Evolutionary conservation across 768 basidiomycete species (phyloP), one percentile per base, ranked within the genome.

Genomic region (Lepiota brunneoincarnata): DNA sequence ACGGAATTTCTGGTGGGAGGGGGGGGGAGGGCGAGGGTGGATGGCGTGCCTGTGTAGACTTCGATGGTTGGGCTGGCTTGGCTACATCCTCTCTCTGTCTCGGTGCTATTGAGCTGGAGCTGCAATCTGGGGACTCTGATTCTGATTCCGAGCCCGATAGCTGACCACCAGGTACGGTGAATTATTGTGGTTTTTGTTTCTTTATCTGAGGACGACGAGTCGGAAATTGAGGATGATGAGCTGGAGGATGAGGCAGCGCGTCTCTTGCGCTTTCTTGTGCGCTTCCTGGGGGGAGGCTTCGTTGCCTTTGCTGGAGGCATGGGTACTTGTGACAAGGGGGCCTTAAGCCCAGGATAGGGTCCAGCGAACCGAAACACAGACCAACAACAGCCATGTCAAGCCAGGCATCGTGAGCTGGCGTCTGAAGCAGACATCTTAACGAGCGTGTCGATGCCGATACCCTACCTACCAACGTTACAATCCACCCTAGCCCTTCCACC

Each of bases 361-460:
- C 31, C 11, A 9, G 3, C n/a, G n/a, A n/a, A n/a, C n/a, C n/a
- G n/a, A n/a, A n/a, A n/a, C n/a, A n/a, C n/a, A n/a, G n/a, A n/a
- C n/a, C n/a, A n/a, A n/a, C n/a, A n/a, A n/a, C n/a, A n/a, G n/a
- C n/a, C n/a, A n/a, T n/a, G n/a, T n/a, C n/a, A n/a, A n/a, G n/a
- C n/a, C n/a, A n/a, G n/a, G n/a, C n/a, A n/a, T n/a, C 31, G 31
- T 31, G 79, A 89, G 57, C 81, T 98, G 39, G 92, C 93, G 0
- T 58, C 67, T 11, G 83, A 84, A 65, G 93, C 89, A 24, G 89
- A 97, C 63, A 74, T 98, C 35, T 74, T 98, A 43, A 98, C 96
- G 96, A 98, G 71, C 96, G 98, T 63, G 93, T 98, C 57, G 82
- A 96, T 58, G 91, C 80, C 14, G 73, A 73, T 20, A 82, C 91